These are phyloP conservation scores for Tillandsia leiboldiana DNA, from an alignment of 176 grass and related monocot genomes.

Conservation along the genomic window DNA sequence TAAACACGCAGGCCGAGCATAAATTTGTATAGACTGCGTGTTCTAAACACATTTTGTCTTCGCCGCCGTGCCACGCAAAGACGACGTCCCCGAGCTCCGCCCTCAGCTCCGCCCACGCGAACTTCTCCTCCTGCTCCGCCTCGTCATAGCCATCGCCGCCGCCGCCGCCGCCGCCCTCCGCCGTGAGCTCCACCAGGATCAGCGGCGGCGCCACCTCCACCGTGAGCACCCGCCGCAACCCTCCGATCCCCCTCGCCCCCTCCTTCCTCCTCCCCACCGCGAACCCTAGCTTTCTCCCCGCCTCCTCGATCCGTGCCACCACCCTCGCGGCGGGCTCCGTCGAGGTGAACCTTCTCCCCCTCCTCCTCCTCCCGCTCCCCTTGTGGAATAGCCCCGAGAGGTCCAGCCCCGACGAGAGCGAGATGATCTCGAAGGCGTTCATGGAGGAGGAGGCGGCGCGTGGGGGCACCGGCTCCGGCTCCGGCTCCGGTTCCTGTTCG, in stretches of 20 bases:
- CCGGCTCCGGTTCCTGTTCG: neutral
- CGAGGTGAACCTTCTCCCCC: slow-evolving; percentile 52
- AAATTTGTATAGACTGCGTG: too few species aligned
- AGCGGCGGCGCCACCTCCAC: slow-evolving; percentile 54
- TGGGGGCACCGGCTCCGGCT: too few species aligned
- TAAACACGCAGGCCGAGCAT: too few species aligned
- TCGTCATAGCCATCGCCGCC: neutral
- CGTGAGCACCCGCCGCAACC: slow-evolving; percentile 24
- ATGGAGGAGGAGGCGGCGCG: neutral
- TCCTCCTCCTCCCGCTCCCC: slow-evolving; percentile 14
- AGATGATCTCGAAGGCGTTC: slow-evolving; percentile 87
- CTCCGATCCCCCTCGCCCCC: neutral
- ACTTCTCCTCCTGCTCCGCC: slow-evolving; percentile 16
- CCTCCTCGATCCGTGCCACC: slow-evolving; percentile 38
- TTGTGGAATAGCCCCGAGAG: slow-evolving; percentile 60
- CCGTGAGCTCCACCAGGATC: slow-evolving; percentile 50
- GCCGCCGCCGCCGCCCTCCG: slow-evolving; percentile 33
- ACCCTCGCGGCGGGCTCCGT: slow-evolving; percentile 40
- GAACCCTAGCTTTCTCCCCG: slow-evolving; percentile 49
- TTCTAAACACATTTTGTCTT: too few species aligned
- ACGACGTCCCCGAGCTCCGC: slow-evolving; percentile 56
- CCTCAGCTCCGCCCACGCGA: slow-evolving; percentile 59
- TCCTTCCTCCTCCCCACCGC: slow-evolving; percentile 39
- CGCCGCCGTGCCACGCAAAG: slow-evolving; percentile 47
- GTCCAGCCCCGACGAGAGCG: slow-evolving; percentile 57